Evolutionary conservation across 2,329 filamentous ascomycete genomes (phyloP), one percentile per base, ranked within the genome.

Genomic region (Fusarium sp.): DNA sequence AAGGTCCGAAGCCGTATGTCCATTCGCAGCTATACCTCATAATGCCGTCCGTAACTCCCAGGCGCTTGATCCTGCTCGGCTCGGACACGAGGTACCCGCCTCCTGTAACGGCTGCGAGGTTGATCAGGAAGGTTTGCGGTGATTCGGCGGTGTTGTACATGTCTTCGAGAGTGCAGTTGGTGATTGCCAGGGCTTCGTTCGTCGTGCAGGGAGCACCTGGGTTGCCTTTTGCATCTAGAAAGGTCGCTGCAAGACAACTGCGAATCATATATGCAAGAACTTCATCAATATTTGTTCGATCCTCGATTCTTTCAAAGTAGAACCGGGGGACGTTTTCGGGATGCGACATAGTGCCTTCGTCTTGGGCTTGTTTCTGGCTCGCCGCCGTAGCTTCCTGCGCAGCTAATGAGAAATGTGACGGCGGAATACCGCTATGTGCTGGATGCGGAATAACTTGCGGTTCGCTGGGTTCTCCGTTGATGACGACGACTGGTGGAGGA

Each of bases 101-200:
- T 11, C 88, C 88, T 1, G 84, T 84, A 13, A 90, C 80, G 7
- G 86, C 87, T 0, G 87, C 84, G 8, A 90, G 76, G 72, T 89
- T 90, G 69, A 89, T 85, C 15, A 90, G 78, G 69, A 90, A 90
- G 0, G 84, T 82, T 73, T 89, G 84, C 8, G 85, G 83, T 13
- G 82, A 85, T 2, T 80, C 77, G 1, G 87, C 85, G 46, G 84
- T 82, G 41, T 81, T 82, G 64, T 84, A 82, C 64, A 90, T 82
- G 56, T 84, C 84, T 57, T 85, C 83, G 25, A 90, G 80, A n/a
- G 86, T 82, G 45, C 84, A 80, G 61, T 85, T 83, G 52, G 84
- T 82, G n/a, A 91, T 80, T 30, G 85, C 86, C 13, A 80, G 78
- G 2, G 85, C 85, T 73, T 90, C 88, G 8, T 86, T 84, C 45